Base-by-base conservation (phyloP, 495 filamentous ascomycete genomes). In the Penicillium paxilli region DNA sequence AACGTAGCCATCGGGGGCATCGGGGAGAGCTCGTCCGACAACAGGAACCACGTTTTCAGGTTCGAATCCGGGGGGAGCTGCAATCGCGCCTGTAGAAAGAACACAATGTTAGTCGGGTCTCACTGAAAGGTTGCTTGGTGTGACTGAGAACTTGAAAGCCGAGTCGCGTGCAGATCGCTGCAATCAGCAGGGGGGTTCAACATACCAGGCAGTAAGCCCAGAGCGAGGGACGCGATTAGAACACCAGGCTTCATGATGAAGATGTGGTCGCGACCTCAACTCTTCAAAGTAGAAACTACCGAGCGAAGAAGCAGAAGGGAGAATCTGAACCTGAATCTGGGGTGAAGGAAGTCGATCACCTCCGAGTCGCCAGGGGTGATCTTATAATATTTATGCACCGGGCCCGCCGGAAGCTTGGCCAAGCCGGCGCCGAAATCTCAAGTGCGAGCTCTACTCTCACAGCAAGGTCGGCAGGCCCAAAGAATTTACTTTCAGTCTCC, bases 1-100 rank as follows among this genome's bases (percentile, higher is more conserved):
- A 3, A 66, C 63, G 46, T 81, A 81, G 44, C 72, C 76, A 65
- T 79, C 57, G 2, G 78, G 78, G 11, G 77, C 75, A 56, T 79
- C 70, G 22, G 77, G 75, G 1, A 79, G 55, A 2, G 78, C 75
- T 22, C 69, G 69, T 24, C 46, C 35, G 30, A 52, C 46, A 32
- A 64, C 2, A 9, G 58, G 64, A 1, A 49, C 38, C 1, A 56
- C 38, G 14, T 59, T 28, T 32, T 56, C 47, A 17, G 51, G 11
- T 33, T 55, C 49, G 45, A 59, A 30, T 0, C 14, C 45, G 20
- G 51, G 23, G 0, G 65, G 58, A 9, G 49, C 55, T 38, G 64
- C 65, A 19, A 61, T 42, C 25, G 54, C 62, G 23, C 49, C 67
- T 70, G 32, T 4, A 17, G 7, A 12, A 20, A 20, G 35, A 30